These are phyloP conservation scores for Solanum raphanifolium DNA, from an alignment of 257 asterid genomes.

Conservation along the genomic window DNA sequence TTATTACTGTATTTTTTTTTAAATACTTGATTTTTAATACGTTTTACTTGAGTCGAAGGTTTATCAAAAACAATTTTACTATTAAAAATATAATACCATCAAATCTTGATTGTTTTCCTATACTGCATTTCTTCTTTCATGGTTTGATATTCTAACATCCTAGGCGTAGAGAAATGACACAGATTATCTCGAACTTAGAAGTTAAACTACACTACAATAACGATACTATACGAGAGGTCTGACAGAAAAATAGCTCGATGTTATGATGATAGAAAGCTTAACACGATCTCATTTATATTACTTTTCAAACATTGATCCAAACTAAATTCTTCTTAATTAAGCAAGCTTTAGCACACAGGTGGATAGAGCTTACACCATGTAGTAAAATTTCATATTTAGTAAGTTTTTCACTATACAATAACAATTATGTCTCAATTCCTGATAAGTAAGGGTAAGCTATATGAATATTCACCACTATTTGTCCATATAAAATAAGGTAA, in stretches of 20 bases:
- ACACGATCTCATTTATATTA: background rate
- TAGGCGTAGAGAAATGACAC: background rate
- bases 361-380: background rate
- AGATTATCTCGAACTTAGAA: background rate
- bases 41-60: background rate
- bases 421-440: background rate
- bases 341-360: background rate
- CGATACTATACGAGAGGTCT: background rate
- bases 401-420: background rate
- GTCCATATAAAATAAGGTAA: background rate
- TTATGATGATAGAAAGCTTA: background rate
- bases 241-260: background rate
- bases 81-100: too few relatives aligned
- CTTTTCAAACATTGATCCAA: background rate
- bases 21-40: background rate
- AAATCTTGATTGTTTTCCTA: background rate
- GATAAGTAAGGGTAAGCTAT: background rate
- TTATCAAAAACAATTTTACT: background rate
- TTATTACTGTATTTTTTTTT: fast-evolving
- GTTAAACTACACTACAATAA: background rate
- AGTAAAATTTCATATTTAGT: background rate
- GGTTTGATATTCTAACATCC: background rate
- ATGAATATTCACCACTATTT: background rate
- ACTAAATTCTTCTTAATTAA: background rate
- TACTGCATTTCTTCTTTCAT: background rate